Evolutionary conservation across 192 early-diverging fungal genomes (phyloP), one percentile per base, ranked within the genome.

Genomic region (Diversispora eburnea): DNA sequence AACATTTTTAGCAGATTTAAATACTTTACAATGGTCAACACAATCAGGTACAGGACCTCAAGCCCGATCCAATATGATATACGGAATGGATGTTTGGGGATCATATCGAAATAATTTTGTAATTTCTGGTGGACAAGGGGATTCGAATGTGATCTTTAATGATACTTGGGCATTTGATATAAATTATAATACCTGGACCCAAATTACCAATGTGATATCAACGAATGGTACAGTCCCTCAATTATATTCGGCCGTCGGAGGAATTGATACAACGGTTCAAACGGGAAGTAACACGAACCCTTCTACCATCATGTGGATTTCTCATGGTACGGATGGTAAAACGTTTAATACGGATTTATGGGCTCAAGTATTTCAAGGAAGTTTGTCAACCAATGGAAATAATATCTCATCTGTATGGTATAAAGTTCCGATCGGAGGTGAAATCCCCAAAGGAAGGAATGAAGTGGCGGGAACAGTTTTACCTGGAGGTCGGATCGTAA

Each of bases 111-210:
- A 70, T 20, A 17, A 15, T 48, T 56, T 70, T 43, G 52, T 70
- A 10, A 70, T 70, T 19, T 3, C 51, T 43, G 39, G 51, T 42
- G 67, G 67, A 42, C 5, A 43, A 41, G 67, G 67, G 17, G 5
- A 52, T 7, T 48, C 39, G 9, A 10, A 56, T 8, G 15, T 42
- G 3, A 12, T 56, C 9, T 70, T 42, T 56, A 70, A 70, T 56
- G 67, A 70, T 56, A 42, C 39, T 52, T 70, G 67, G 67, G 48
- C 67, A 12, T 70, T 70, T 56, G 51, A 70, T 55, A 39, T 70
- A 43, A 52, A 5, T 43, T 70, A 70, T 45, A 46, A 52, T 8
- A 52, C 25, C 39, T 70, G 67, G 67, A 39, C 51, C 4, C 19
- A 70, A 56, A 54, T 70, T 42, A 17, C 49, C 9, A 54, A 56